Percentiles rank a stretch among this genome's conserved stretches.
Evolutionary conservation across 306 rosid genomes (phyloP).

Genomic region (Ammopiptanthus mongolicus): DNA sequence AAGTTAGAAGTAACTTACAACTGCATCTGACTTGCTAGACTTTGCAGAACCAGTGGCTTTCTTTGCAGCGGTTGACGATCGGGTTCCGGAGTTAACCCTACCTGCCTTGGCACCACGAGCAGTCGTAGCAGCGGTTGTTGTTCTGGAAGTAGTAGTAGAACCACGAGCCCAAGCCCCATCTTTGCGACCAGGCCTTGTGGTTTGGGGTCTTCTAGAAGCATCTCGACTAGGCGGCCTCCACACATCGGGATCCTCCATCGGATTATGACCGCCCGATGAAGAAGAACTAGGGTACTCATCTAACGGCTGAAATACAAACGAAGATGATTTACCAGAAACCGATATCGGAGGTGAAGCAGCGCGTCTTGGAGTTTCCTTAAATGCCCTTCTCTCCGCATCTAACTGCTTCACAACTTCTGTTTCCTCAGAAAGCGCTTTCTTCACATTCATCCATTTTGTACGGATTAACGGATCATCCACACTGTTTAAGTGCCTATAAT

Average conservation of each 20-base stretch:
- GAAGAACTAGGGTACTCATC: slow-evolving; percentile 92
- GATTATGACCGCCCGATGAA: slow-evolving; percentile 52
- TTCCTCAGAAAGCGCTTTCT: slow-evolving; percentile 82
- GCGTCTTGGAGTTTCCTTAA: slow-evolving; percentile 78
- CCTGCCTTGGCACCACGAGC: slow-evolving; percentile 60
- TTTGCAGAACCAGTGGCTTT: slow-evolving; percentile 56
- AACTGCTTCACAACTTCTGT: slow-evolving; percentile 81
- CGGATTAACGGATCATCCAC: slow-evolving; percentile 81
- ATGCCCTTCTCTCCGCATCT: slow-evolving; percentile 66
- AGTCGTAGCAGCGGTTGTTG: slow-evolving; percentile 26
- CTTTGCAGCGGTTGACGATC: slow-evolving; percentile 60
- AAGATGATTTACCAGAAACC: slow-evolving; percentile 53
- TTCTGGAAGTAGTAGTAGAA: slow-evolving; percentile 48
- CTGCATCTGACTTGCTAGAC: slow-evolving; percentile 62
- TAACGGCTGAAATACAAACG: slow-evolving; percentile 81
- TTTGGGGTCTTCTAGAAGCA: slow-evolving; percentile 48
- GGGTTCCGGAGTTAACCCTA: slow-evolving; percentile 52
- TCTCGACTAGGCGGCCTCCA: slow-evolving; percentile 97
- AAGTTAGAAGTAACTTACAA: slow-evolving; percentile 42
- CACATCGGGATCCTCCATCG: slow-evolving; percentile 87
- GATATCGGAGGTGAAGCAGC: slow-evolving; percentile 73
- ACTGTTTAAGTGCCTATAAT: slow-evolving; percentile 49
- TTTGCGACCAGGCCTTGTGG: slow-evolving; percentile 56
- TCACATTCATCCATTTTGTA: slow-evolving; percentile 88
- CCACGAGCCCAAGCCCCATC: slow-evolving; percentile 91